Evolutionary conservation across 2,329 filamentous ascomycete genomes (phyloP).

Genomic region (Cladosporium sp.): DNA sequence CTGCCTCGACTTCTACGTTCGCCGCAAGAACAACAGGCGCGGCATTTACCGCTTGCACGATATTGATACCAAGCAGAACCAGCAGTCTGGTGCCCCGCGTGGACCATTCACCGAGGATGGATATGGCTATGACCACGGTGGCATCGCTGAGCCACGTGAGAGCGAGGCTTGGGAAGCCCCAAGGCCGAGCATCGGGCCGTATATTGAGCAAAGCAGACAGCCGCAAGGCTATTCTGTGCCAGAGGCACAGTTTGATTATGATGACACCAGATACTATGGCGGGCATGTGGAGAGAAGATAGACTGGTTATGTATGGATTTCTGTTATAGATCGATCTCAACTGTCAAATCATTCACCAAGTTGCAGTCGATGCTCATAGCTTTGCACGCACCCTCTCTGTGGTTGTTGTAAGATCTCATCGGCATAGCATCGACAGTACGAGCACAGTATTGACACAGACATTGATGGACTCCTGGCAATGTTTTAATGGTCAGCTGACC

Average conservation of each 20-base stretch:
- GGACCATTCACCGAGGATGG: constrained; percentile 26
- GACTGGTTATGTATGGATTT: neutral
- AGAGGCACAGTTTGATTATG: constrained; percentile 40
- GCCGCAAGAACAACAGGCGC: constrained; percentile 39
- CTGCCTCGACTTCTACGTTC: constrained; percentile 49
- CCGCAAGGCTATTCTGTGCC: constrained; percentile 38
- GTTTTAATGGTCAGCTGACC: too few species aligned
- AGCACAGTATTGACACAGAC: too few species aligned
- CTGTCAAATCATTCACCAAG: too few species aligned
- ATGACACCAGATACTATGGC: constrained; percentile 39
- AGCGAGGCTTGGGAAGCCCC: constrained; percentile 32
- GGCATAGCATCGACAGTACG: too few species aligned
- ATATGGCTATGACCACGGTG: constrained; percentile 8
- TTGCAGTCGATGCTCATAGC: too few species aligned
- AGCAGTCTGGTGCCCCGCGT: constrained; percentile 5
- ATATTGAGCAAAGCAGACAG: constrained; percentile 26
- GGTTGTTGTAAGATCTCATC: too few species aligned
- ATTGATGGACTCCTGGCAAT: too few species aligned
- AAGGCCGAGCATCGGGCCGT: constrained; percentile 22
- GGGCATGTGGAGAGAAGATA: constrained; percentile 15
- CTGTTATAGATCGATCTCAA: too few species aligned
- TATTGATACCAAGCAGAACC: constrained; percentile 27
- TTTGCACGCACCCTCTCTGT: too few species aligned
- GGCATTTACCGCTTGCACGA: constrained; percentile 49
- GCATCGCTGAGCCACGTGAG: constrained; percentile 19